phyloP scores from a whole-genome alignment of 169 alveolate genomes.

The Blepharisma undulans region DNA sequence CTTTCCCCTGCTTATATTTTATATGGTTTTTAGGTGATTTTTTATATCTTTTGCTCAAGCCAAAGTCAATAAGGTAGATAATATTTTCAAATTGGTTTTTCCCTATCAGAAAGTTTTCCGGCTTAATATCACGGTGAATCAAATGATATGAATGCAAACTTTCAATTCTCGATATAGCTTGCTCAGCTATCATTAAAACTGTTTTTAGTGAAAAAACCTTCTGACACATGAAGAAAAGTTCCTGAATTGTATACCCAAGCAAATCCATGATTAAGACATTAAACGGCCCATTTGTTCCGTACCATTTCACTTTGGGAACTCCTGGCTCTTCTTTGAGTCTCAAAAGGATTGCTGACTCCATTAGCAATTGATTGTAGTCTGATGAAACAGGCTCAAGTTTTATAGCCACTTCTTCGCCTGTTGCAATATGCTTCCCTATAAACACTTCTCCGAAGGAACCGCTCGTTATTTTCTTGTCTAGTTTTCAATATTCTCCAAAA shows the following conservation, averaged over 20 bases:
- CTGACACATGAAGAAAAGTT: conserved; percentile 64
- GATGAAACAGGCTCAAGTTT: conserved; percentile 61
- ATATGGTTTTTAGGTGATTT: conserved; percentile 73
- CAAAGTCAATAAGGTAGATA: conserved; percentile 79
- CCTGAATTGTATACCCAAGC: conserved; percentile 69
- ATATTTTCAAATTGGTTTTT: conserved; percentile 65
- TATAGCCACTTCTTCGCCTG: conserved; percentile 67
- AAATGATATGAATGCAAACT: conserved; percentile 72
- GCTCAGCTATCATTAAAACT: conserved; percentile 71
- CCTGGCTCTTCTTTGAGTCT: conserved; percentile 57
- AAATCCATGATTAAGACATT: conserved; percentile 71
- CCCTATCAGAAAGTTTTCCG: conserved; percentile 79
- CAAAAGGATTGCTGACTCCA: conserved; percentile 51
- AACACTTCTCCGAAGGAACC: conserved; percentile 87
- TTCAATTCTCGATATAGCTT: conserved; percentile 70
- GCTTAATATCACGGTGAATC: conserved; percentile 82
- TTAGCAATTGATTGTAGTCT: conserved; percentile 59
- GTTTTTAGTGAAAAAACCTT: conserved; percentile 65
- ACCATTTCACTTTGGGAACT: conserved; percentile 60
- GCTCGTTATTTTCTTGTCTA: conserved; percentile 67
- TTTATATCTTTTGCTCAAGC: conserved; percentile 76
- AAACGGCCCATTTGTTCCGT: conserved; percentile 62
- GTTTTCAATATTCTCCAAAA: neutral
- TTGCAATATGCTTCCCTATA: conserved; percentile 60
- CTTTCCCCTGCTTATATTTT: conserved; percentile 78